Percentiles rank a stretch among this genome's conserved stretches.
Conservation (phyloP, 2,329 filamentous ascomycete genomes). For the Fusarium transvaalense region DNA sequence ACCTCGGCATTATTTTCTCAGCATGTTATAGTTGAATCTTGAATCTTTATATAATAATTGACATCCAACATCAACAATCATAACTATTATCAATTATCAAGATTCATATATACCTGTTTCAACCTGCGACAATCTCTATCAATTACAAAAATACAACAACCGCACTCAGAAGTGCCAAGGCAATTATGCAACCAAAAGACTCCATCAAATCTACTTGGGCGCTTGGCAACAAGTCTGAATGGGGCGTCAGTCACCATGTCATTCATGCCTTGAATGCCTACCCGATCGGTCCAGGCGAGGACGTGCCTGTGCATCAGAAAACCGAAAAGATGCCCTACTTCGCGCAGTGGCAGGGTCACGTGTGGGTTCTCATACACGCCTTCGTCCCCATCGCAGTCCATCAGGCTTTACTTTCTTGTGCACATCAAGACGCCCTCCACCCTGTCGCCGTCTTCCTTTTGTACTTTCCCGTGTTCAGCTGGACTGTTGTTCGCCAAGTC, state of each 20-base stretch:
- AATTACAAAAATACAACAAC: neutral
- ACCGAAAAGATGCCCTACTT: constrained; percentile 25
- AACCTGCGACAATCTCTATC: neutral
- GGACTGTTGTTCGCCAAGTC: constrained; percentile 15
- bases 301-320: constrained; percentile 9
- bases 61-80: neutral
- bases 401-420: constrained; percentile 5
- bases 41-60: neutral
- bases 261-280: constrained; percentile 20
- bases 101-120: too few relatives aligned
- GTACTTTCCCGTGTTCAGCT: constrained; percentile 17
- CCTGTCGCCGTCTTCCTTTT: constrained; percentile 12
- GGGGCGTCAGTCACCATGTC: constrained; percentile 8
- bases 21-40: neutral
- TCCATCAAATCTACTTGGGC: constrained; percentile 23
- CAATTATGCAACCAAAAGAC: neutral
- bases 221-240: constrained; percentile 18
- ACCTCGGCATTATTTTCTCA: neutral
- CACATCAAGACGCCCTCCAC: constrained; percentile 6
- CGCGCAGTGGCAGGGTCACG: constrained; percentile 20
- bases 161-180: neutral
- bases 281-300: constrained; percentile 11
- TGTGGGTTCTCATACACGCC: constrained; percentile 21
- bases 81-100: too few relatives aligned
- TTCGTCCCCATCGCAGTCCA: constrained; percentile 16